Evolutionary conservation across 2,329 filamentous ascomycete genomes (phyloP), one percentile per base, ranked within the genome.

Genomic region (Rhexocercosporidium sp.): DNA sequence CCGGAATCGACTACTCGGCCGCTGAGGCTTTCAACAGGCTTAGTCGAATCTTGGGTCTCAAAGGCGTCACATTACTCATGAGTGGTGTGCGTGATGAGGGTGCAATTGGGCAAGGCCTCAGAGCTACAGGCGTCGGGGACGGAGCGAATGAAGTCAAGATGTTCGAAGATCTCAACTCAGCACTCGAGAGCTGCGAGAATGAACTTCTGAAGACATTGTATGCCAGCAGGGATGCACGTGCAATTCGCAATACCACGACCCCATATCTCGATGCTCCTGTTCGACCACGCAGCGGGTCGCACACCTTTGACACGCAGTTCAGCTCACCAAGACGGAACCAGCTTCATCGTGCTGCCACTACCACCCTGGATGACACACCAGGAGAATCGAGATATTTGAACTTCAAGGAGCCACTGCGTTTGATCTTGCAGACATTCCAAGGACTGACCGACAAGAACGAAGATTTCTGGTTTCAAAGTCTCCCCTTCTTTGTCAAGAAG

Each of bases 341-440:
- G 70, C 87, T 97, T 4, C 90, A 91, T 59, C 86, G 91, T 73
- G 94, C 93, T 1, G 96, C 95, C 0, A 89, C 87, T 16, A 89
- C 88, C 64, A 92, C 92, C 0, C 83, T 98, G 63, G 88, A 85
- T 60, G 91, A 91, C 69, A 86, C 11, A 81, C 85, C 59, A 82
- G 85, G 5, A 82, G 86, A 22, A 84, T 86, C 68, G 1, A 91
- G 89, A 75, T 98, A 94, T 92, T 89, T 91, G 74, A 88, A 89
- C 72, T 96, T 97, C 78, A 92, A 92, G 71, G 94, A 97, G 77
- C 96, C 96, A 0, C 86, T 98, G 8, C 92, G 93, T 1, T 88
- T 99, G 56, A 93, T 99, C 79, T 85, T 99, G 27, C 95, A 97
- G 77, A 93, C 96, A n/a, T 98, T 99, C 81, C 91, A 96, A 76